Conservation (phyloP, 2,329 filamentous ascomycete genomes). For the Trichothecium roseum region DNA sequence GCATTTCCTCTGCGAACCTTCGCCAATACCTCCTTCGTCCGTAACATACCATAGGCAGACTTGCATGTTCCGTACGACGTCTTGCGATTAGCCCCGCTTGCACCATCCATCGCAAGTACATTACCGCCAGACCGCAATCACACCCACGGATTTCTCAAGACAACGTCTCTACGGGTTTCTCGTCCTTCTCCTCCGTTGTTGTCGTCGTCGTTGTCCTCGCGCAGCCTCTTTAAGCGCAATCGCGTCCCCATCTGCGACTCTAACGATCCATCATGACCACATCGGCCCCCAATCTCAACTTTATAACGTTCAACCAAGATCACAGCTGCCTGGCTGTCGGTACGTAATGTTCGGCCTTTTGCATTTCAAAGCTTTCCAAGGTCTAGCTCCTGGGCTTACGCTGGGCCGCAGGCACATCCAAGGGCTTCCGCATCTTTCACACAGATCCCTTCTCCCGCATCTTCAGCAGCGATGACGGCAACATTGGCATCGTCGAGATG, state of each 20-base stretch:
- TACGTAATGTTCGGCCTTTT: slow-evolving; percentile 30
- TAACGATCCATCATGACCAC: slow-evolving; percentile 42
- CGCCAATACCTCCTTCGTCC: too few species aligned
- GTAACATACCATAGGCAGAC: too few species aligned
- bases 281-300: slow-evolving; percentile 65
- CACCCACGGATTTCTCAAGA: too few species aligned
- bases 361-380: slow-evolving; percentile 3
- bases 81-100: background rate
- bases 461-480: slow-evolving; percentile 88
- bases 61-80: background rate
- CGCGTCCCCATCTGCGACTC: too few species aligned
- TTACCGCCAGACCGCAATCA: too few species aligned
- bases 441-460: slow-evolving; percentile 94
- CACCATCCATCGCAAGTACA: too few species aligned
- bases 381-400: background rate
- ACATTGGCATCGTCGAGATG: slow-evolving; percentile 96
- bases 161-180: too few species aligned
- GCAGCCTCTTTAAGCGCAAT: too few species aligned
- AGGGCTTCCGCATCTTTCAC: slow-evolving; percentile 92
- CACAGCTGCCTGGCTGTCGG: slow-evolving; percentile 94
- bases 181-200: too few species aligned
- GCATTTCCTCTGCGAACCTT: too few species aligned
- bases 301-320: slow-evolving; percentile 98
- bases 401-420: slow-evolving; percentile 62
- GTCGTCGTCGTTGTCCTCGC: too few species aligned